Conservation (phyloP, 208 protist genomes). For the Leishmania lainsoni region DNA sequence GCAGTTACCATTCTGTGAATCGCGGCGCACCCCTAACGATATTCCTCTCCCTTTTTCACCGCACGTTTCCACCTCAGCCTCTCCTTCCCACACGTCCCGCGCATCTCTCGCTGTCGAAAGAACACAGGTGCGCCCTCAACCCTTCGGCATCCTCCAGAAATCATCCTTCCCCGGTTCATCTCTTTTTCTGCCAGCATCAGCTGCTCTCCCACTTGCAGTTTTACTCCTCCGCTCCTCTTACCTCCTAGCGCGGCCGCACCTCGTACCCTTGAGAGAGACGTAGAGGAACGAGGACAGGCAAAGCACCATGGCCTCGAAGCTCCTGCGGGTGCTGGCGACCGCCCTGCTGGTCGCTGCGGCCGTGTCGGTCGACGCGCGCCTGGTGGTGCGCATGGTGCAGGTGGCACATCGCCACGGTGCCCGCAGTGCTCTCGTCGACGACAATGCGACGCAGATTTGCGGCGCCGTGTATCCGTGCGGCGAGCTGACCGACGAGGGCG, state of each 20-base stretch:
- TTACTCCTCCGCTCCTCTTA: neutral
- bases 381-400: constrained; percentile 46
- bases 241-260: neutral
- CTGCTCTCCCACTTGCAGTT: neutral
- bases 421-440: constrained; percentile 24
- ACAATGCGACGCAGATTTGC: constrained; percentile 41
- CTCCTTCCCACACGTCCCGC: neutral
- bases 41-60: neutral
- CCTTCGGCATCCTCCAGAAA: neutral
- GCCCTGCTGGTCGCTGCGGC: constrained; percentile 19
- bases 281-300: neutral
- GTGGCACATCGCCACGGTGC: constrained; percentile 56
- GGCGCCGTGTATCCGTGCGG: constrained; percentile 43
- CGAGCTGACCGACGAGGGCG: constrained; percentile 42
- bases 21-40: neutral
- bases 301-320: constrained; percentile 3
- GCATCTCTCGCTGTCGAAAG: neutral
- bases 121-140: neutral
- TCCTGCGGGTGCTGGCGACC: constrained; percentile 6
- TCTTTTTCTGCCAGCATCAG: neutral
- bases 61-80: neutral
- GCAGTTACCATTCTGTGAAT: neutral
- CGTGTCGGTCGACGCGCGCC: constrained; percentile 19
- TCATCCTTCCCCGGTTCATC: neutral
- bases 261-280: neutral